Evolutionary conservation across 306 rosid genomes (phyloP).

Genomic region (Abrus precatorius): DNA sequence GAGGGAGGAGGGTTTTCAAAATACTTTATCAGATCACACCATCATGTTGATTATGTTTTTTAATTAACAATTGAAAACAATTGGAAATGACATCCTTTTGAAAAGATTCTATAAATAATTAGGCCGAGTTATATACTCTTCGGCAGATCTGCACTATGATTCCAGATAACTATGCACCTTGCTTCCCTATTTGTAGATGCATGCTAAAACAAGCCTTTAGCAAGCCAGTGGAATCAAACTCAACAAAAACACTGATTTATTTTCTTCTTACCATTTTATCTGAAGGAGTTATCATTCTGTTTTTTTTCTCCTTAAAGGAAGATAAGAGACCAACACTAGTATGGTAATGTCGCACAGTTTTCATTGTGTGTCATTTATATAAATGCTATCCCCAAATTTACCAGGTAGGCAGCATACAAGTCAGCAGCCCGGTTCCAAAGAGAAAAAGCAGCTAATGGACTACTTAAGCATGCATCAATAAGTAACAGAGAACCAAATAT

Average conservation of each 20-base stretch:
- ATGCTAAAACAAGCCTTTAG: not conserved
- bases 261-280: not conserved
- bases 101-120: not conserved
- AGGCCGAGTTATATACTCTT: conserved; percentile 23
- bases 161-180: not conserved
- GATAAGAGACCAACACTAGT: not conserved
- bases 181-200: conserved; percentile 10
- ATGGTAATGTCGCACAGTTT: not conserved
- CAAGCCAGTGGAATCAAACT: not conserved
- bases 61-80: not conserved
- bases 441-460: conserved; percentile 13
- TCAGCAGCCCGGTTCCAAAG: not conserved
- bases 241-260: not conserved
- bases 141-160: not conserved
- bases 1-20: not conserved
- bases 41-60: conserved; percentile 12
- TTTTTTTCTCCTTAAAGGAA: not conserved
- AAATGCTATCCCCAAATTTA: conserved; percentile 6
- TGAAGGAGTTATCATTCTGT: not conserved
- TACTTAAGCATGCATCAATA: conserved; percentile 17
- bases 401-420: conserved; percentile 5
- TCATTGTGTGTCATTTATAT: conserved; percentile 3
- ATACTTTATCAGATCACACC: not conserved
- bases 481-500: conserved; percentile 14
- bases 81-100: not conserved